Conservation (phyloP, 192 early-diverging fungal species). For the Coemansia sp. region DNA sequence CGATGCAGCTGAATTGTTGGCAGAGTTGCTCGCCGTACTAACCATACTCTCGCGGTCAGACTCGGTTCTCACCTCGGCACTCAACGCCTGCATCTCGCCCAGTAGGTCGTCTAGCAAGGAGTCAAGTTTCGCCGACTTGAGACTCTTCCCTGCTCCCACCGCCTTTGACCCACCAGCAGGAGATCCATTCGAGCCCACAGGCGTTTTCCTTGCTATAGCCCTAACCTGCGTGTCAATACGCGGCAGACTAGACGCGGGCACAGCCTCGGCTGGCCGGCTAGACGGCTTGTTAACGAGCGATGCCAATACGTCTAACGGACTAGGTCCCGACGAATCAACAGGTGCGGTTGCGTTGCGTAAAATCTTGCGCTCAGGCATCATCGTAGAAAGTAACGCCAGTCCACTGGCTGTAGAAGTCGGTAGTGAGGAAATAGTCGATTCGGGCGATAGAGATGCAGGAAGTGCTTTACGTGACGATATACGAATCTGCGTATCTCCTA, state of each 20-base stretch:
- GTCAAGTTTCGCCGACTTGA: constrained; percentile 52
- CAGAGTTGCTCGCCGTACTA: constrained; percentile 33
- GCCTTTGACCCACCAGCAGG: background rate
- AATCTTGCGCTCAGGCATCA: constrained; percentile 29
- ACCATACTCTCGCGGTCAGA: constrained; percentile 57
- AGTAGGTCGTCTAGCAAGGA: constrained; percentile 55
- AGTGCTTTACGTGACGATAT: constrained; percentile 38
- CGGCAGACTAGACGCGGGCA: constrained; percentile 5
- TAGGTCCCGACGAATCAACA: constrained; percentile 11
- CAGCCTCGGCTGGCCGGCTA: background rate
- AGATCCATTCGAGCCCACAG: background rate
- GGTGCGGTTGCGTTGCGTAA: constrained; percentile 33
- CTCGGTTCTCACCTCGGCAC: constrained; percentile 38
- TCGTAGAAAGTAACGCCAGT: background rate
- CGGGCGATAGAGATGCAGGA: constrained; percentile 3
- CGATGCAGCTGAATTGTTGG: constrained; percentile 21
- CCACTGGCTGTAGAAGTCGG: background rate
- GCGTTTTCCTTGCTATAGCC: background rate
- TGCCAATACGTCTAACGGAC: constrained; percentile 40
- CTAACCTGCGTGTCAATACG: constrained; percentile 42
- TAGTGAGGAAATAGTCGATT: background rate
- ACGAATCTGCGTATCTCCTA: constrained; percentile 39
- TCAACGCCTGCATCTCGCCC: constrained; percentile 58
- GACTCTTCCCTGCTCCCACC: constrained; percentile 10
- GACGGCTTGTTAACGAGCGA: constrained; percentile 26